phyloP scores from a whole-genome alignment of 1,139 yeast genomes.

The Blastobotrys serpentis region DNA sequence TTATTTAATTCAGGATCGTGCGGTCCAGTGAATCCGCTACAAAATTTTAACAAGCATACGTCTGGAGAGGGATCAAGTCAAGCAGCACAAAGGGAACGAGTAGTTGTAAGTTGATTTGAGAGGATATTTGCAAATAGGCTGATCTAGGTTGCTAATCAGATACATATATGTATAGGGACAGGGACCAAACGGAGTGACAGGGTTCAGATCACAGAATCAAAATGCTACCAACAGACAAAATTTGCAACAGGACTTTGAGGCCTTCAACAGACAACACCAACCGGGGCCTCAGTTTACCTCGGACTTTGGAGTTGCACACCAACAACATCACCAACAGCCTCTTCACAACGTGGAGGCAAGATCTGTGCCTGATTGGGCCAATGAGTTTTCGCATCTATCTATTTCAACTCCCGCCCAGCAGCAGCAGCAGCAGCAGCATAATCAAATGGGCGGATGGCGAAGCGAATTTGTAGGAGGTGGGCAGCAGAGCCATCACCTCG shows the following conservation, averaged over 20 bases:
- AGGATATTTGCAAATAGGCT: too few relatives aligned
- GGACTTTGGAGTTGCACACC: slow-evolving; percentile 1
- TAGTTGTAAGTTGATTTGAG: not conserved
- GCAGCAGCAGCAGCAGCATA: not conserved
- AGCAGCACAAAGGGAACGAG: slow-evolving; percentile 17
- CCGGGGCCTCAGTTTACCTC: slow-evolving; percentile 7
- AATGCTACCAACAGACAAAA: slow-evolving; percentile 13
- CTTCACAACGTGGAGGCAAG: not conserved
- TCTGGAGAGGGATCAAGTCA: slow-evolving; percentile 14
- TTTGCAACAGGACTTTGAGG: slow-evolving; percentile 19
- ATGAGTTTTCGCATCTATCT: slow-evolving; percentile 21
- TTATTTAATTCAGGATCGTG: slow-evolving; percentile 24
- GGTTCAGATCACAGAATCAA: not conserved
- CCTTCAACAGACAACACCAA: slow-evolving; percentile 12
- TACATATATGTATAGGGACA: too few relatives aligned
- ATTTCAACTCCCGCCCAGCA: too few relatives aligned
- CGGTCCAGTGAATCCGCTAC: slow-evolving; percentile 40
- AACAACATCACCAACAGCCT: not conserved
- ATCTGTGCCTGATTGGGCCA: slow-evolving; percentile 17
- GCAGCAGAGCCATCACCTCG: slow-evolving; percentile 12
- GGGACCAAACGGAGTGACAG: not conserved
- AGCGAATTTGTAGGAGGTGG: slow-evolving; percentile 13
- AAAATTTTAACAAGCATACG: slow-evolving; percentile 33
- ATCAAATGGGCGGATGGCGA: slow-evolving; percentile 12
- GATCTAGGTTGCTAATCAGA: too few relatives aligned